Conservation (phyloP, 345 rosid genomes). For the Adansonia digitata region DNA sequence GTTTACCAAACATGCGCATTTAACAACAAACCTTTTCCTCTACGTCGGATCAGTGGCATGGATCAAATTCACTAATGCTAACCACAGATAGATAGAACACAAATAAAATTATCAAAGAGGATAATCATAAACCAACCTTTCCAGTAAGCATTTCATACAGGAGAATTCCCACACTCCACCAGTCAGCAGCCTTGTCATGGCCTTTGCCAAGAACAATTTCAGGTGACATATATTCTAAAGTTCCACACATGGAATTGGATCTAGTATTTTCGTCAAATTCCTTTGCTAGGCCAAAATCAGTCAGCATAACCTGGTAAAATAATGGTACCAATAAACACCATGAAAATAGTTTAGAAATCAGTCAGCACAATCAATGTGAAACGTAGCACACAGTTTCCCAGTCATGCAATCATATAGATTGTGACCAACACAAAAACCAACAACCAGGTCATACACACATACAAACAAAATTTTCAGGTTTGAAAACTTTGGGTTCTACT, state of each 20-base stretch:
- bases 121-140: conserved; percentile 5
- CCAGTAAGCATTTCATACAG: conserved; percentile 95
- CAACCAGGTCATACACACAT: conserved; percentile 26
- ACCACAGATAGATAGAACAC: not conserved
- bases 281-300: conserved; percentile 95
- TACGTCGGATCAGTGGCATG: not conserved
- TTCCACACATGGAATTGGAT: conserved; percentile 96
- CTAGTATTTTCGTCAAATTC: conserved; percentile 75
- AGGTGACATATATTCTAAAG: conserved; percentile 93
- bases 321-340: not conserved
- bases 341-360: not conserved
- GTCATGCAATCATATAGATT: not conserved
- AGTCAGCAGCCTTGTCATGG: conserved; percentile 92
- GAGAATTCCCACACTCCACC: conserved; percentile 98
- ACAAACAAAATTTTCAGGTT: conserved; percentile 43
- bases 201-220: conserved; percentile 90
- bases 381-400: not conserved
- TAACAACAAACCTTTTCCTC: not conserved
- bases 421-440: conserved; percentile 7
- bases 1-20: not conserved
- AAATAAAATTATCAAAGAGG: not conserved
- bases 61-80: not conserved
- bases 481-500: conserved; percentile 32
- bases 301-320: conserved; percentile 54
- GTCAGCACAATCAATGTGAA: not conserved